phyloP scores from a whole-genome alignment of 1,284 basidiomycete species.

The Ustilago esculenta region DNA sequence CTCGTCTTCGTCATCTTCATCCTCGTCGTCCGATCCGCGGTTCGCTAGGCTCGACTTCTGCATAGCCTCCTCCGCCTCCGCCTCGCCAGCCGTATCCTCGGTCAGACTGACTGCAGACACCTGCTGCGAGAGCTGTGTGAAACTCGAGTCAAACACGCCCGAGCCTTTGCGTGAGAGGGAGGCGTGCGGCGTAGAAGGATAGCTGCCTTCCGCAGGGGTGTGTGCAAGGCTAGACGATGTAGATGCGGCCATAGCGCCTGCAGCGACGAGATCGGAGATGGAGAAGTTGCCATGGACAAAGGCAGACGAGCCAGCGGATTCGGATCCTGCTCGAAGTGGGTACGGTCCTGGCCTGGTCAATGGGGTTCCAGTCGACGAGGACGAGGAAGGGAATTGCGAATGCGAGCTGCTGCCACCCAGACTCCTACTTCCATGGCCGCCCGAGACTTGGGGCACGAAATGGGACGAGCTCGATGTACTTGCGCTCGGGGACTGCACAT shows the following conservation, averaged over 20 bases:
- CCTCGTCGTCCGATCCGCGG: conserved; percentile 2
- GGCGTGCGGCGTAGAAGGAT: conserved; percentile 29
- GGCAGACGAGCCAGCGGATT: conserved; percentile 19
- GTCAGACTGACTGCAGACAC: conserved; percentile 11
- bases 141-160: conserved; percentile 31
- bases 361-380: conserved; percentile 7
- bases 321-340: conserved; percentile 19
- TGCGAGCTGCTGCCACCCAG: conserved; percentile 3
- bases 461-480: conserved; percentile 30
- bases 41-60: not conserved
- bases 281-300: conserved; percentile 53
- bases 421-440: not conserved
- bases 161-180: conserved; percentile 41
- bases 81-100: conserved; percentile 36
- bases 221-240: conserved; percentile 18
- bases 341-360: conserved; percentile 28
- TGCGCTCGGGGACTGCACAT: not conserved
- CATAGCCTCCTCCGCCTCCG: conserved; percentile 38
- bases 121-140: conserved; percentile 18
- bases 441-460: conserved; percentile 6
- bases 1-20: conserved; percentile 15
- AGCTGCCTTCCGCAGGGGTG: conserved; percentile 33
- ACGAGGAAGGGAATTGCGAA: conserved; percentile 26
- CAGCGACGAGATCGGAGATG: conserved; percentile 62
- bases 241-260: conserved; percentile 43